phyloP scores from a whole-genome alignment of 2,329 filamentous ascomycete species.

The Pestalotiopsis sp. region DNA sequence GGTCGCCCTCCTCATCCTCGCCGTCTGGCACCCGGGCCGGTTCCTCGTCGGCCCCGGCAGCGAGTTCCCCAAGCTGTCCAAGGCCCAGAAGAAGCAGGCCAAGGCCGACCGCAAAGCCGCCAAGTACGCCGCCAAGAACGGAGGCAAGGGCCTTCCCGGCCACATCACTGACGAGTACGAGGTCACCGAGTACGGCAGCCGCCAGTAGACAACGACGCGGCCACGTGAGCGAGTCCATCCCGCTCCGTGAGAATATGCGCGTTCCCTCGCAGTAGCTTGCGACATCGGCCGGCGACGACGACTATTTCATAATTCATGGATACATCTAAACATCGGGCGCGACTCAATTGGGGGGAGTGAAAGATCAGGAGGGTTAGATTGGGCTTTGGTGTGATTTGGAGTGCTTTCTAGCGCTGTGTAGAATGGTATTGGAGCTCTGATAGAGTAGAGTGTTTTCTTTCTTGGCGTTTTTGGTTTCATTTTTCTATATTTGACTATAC shows the following conservation, averaged over 20 bases:
- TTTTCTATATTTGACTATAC: not conserved
- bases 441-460: not conserved
- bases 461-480: not conserved
- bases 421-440: not conserved
- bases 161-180: conserved; percentile 11
- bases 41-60: conserved; percentile 40
- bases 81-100: conserved; percentile 40
- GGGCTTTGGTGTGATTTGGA: not conserved
- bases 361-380: not conserved
- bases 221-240: too few relatives aligned
- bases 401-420: not conserved
- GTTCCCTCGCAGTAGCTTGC: too few relatives aligned
- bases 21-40: conserved; percentile 41
- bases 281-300: too few relatives aligned
- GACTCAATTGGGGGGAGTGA: not conserved
- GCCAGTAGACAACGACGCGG: not conserved
- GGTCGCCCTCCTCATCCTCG: conserved; percentile 44
- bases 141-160: not conserved
- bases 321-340: not conserved
- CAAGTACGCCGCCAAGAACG: conserved; percentile 26
- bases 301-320: not conserved
- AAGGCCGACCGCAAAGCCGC: conserved; percentile 25
- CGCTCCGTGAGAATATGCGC: too few relatives aligned
- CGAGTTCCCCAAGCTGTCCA: conserved; percentile 38
- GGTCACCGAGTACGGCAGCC: conserved; percentile 5